Conservation (phyloP, 495 filamentous ascomycete genomes). For the Pyrenula massariospora region DNA sequence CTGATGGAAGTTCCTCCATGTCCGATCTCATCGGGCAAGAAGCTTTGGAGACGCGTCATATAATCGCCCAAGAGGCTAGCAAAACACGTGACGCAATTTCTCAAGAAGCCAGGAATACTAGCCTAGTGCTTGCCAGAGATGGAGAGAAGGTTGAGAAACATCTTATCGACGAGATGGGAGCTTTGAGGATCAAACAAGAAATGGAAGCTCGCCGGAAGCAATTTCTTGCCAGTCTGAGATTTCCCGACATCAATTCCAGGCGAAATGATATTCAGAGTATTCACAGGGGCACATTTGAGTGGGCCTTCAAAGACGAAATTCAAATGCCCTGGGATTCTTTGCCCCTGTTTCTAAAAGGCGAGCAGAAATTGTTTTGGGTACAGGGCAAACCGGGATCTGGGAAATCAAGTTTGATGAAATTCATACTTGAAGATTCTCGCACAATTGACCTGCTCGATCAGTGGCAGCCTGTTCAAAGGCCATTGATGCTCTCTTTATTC, state of each 20-base stretch:
- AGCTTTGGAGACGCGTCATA: background rate
- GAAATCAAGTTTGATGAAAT: background rate
- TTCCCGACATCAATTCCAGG: background rate
- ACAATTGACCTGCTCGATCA: background rate
- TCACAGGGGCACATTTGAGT: background rate
- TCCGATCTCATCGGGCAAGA: background rate
- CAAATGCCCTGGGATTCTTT: background rate
- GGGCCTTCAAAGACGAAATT: background rate
- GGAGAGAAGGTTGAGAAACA: too few relatives aligned
- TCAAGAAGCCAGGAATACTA: too few relatives aligned
- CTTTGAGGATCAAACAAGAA: too few relatives aligned
- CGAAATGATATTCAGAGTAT: background rate
- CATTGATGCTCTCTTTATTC: background rate
- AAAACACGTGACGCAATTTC: too few relatives aligned
- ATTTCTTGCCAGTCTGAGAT: background rate
- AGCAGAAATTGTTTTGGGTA: background rate
- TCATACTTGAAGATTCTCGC: background rate
- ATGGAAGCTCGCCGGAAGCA: too few relatives aligned
- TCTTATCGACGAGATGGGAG: too few relatives aligned
- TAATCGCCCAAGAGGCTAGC: too few relatives aligned
- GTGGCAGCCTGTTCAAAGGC: background rate
- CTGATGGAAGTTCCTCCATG: background rate
- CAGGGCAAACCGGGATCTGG: background rate
- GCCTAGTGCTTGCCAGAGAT: too few relatives aligned
- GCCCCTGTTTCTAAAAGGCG: background rate